Conservation (phyloP, 805 yeast genomes). For the Metschnikowia reukaufii region DNA sequence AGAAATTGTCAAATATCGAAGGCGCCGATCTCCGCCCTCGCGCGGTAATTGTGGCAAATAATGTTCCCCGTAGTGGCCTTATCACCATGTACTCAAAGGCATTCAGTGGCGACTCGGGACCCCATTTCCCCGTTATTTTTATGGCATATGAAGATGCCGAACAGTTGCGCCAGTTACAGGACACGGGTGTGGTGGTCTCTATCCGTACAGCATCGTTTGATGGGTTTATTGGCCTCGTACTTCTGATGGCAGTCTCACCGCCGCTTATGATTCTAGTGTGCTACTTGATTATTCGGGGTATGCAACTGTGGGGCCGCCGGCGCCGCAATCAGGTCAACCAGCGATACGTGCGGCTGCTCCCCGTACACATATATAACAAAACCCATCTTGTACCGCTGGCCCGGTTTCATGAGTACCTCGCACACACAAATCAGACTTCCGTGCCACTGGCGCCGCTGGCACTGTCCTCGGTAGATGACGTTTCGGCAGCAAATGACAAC, state of each 20-base stretch:
- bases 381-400: slow-evolving; percentile 34
- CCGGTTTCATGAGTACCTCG: slow-evolving; percentile 31
- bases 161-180: slow-evolving; percentile 15
- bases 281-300: slow-evolving; percentile 31
- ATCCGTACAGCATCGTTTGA: slow-evolving; percentile 38
- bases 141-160: slow-evolving; percentile 45
- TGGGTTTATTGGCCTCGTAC: slow-evolving; percentile 37
- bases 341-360: slow-evolving; percentile 32
- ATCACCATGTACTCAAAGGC: slow-evolving; percentile 55
- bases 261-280: slow-evolving; percentile 38
- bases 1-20: slow-evolving; percentile 48
- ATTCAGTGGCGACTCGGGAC: slow-evolving; percentile 38
- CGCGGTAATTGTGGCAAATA: slow-evolving; percentile 59
- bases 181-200: slow-evolving; percentile 15
- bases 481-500: slow-evolving; percentile 5
- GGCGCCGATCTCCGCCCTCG: slow-evolving; percentile 34
- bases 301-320: slow-evolving; percentile 29
- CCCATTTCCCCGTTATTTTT: slow-evolving; percentile 52
- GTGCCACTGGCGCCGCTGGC: slow-evolving; percentile 15
- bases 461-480: slow-evolving; percentile 17
- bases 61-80: slow-evolving; percentile 45
- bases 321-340: slow-evolving; percentile 30
- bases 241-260: slow-evolving; percentile 45
- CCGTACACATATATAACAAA: slow-evolving; percentile 38
- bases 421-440: slow-evolving; percentile 32